Evolutionary conservation across 1,284 basidiomycete species (phyloP), one percentile per base, ranked within the genome.

Genomic region (Tetrapyrgos nigripes): DNA sequence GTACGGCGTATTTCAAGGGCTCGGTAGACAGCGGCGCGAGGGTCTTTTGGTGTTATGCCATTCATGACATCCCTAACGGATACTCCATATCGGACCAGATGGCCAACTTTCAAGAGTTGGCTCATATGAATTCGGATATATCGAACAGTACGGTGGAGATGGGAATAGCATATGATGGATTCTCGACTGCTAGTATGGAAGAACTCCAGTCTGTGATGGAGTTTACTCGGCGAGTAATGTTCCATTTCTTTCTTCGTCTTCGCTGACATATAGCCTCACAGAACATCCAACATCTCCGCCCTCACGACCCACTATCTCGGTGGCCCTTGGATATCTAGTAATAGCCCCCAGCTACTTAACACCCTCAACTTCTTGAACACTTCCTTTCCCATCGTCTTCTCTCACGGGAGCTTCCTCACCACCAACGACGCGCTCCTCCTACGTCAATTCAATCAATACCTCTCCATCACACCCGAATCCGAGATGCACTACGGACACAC

Each of bases 401-500:
- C 58, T 8, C 58, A 59, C 31, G 26, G 52, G 6, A 50, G 53
- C 17, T 29, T 31, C 23, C 17, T 59, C 28, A 56, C 17, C n/a
- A 14, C 58, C 28, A 14, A 26, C 24, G 58, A 55, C 21, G 58
- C 58, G 9, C 35, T 52, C 17, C 48, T 59, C 33, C 37, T 59
- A n/a, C 49, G 58, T 14, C 24, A 51, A 37, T 50, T 45, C 40
- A 51, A 55, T 28, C 58, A 59, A 33, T 60, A 56, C 29, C 28
- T 53, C 3, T 53, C 53, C 10, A 60, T 50, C 26, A 60, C 58
- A 26, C 58, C 58, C 3, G 58, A 60, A 35, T 50, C 47, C 43
- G 58, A 60, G 45, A 60, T 60, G 58, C 58, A 60, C 28, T 56
- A 60, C 27, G 53, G 58, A 2, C 58, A 52, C 21, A 49, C 46